Evolutionary conservation across 1,139 yeast genomes (phyloP).

Genomic region (Nakaseomyces sp.): DNA sequence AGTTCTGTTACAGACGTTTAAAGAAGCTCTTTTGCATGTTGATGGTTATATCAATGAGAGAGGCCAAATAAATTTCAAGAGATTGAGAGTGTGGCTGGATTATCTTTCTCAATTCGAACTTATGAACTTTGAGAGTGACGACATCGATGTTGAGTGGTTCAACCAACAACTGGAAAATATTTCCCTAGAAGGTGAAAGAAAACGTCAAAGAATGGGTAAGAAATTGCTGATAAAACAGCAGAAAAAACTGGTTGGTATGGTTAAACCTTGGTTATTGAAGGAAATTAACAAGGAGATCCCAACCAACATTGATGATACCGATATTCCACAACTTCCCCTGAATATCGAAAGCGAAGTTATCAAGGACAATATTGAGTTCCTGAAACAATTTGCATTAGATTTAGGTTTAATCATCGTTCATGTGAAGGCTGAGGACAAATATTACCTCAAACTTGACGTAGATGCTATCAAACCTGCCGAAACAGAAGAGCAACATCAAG

Average conservation of each 20-base stretch:
- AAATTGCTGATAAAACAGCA: conserved; percentile 63
- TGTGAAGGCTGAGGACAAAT: conserved; percentile 45
- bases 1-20: conserved; percentile 75
- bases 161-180: conserved; percentile 75
- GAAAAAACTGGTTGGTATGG: conserved; percentile 45
- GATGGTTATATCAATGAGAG: conserved; percentile 82
- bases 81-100: conserved; percentile 69
- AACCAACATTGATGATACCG: conserved; percentile 33
- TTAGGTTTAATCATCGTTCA: conserved; percentile 60
- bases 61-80: conserved; percentile 68
- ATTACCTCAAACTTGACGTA: conserved; percentile 53
- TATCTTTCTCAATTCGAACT: conserved; percentile 62
- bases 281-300: conserved; percentile 32
- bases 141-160: conserved; percentile 88
- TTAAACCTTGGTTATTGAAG: conserved; percentile 63
- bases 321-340: conserved; percentile 42
- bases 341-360: conserved; percentile 36
- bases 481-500: conserved; percentile 51
- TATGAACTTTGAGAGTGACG: conserved; percentile 66
- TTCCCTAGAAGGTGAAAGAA: conserved; percentile 62
- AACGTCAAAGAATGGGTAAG: conserved; percentile 58
- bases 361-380: conserved; percentile 48
- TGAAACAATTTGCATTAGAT: conserved; percentile 55
- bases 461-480: conserved; percentile 66
- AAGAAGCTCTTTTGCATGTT: conserved; percentile 59